Conservation (phyloP, 2,329 filamentous ascomycete species). For the Fusarium lyarnte region DNA sequence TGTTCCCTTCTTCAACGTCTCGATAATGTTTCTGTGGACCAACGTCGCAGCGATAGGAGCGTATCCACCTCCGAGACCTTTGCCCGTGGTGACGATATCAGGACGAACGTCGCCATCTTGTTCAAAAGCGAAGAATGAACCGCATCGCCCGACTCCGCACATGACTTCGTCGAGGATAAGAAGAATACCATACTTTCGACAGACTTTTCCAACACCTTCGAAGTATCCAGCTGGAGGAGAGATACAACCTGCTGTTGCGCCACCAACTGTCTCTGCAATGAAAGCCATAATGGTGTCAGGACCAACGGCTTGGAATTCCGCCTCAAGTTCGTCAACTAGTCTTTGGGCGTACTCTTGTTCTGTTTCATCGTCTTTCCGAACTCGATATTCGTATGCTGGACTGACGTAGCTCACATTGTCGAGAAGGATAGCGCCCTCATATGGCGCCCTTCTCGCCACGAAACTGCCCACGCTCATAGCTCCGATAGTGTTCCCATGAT, state of each 20-base stretch:
- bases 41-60: conserved; percentile 69
- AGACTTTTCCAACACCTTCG: conserved; percentile 72
- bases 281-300: conserved; percentile 76
- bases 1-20: conserved; percentile 51
- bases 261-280: conserved; percentile 77
- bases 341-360: conserved; percentile 68
- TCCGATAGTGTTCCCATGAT: conserved; percentile 66
- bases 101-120: conserved; percentile 63
- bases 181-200: conserved; percentile 75
- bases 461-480: conserved; percentile 73
- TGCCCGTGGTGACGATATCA: conserved; percentile 73
- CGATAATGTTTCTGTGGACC: conserved; percentile 60
- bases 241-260: conserved; percentile 74
- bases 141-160: conserved; percentile 71
- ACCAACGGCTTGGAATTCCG: conserved; percentile 71
- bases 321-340: conserved; percentile 72
- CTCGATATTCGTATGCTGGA: conserved; percentile 73
- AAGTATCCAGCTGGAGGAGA: conserved; percentile 75
- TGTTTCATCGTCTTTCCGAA: conserved; percentile 60
- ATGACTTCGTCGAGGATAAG: conserved; percentile 85
- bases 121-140: conserved; percentile 70
- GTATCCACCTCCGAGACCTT: conserved; percentile 73
- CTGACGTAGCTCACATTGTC: conserved; percentile 68
- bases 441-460: conserved; percentile 66
- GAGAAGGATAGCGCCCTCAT: conserved; percentile 53